These are phyloP conservation scores for Naganishia friedmannii DNA, from an alignment of 768 basidiomycete genomes.

Conservation along the genomic window DNA sequence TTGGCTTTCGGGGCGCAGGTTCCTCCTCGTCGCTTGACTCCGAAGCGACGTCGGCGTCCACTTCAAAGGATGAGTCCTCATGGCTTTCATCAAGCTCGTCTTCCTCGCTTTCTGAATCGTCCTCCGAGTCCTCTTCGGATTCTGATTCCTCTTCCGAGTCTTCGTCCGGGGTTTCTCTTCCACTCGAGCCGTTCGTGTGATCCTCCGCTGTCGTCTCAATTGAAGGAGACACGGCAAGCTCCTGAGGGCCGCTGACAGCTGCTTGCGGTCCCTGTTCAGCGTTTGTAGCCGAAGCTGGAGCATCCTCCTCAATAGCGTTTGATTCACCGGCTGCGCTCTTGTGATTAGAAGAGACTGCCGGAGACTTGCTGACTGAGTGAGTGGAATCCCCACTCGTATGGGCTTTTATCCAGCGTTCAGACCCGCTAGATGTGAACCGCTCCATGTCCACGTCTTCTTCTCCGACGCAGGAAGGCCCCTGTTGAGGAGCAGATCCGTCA, in stretches of 20 bases:
- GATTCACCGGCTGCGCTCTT: background rate
- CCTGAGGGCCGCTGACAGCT: background rate
- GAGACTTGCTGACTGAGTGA: background rate
- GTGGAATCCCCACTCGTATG: background rate
- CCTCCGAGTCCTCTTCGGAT: background rate
- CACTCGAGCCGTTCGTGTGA: background rate
- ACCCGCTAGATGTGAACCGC: background rate
- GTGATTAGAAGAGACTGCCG: background rate
- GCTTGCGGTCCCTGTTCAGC: background rate
- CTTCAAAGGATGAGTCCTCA: conserved; percentile 22
- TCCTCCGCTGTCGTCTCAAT: background rate
- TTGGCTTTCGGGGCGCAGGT: conserved; percentile 13
- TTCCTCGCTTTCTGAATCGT: conserved; percentile 20
- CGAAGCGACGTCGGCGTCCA: conserved; percentile 8
- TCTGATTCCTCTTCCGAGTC: conserved; percentile 16
- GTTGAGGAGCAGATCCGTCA: background rate
- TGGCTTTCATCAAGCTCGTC: conserved; percentile 22
- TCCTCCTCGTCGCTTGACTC: conserved; percentile 26
- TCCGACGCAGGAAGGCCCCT: background rate
- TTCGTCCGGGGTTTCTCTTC: background rate
- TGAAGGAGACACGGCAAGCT: background rate
- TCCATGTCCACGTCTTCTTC: background rate
- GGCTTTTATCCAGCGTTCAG: background rate
- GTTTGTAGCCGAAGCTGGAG: background rate
- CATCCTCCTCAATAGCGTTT: background rate